Evolutionary conservation across 2,329 filamentous ascomycete species (phyloP).

Genomic region (Fusarium guadeloupense): DNA sequence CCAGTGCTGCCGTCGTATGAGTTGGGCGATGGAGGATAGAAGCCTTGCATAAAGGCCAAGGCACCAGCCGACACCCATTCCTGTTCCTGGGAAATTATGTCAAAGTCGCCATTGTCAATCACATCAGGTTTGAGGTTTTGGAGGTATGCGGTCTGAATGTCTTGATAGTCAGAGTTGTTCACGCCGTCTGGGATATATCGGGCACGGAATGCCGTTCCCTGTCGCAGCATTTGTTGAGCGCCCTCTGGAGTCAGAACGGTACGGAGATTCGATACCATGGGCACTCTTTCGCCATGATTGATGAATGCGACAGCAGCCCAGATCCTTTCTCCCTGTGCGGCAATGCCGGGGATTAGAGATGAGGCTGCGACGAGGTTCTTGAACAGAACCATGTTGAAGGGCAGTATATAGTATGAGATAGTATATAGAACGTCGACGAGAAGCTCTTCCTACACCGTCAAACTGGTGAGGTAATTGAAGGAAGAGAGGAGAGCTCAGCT

Average conservation of each 20-base stretch:
- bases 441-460: constrained; percentile 18
- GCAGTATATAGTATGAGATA: not conserved
- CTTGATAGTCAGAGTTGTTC: constrained; percentile 40
- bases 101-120: constrained; percentile 61
- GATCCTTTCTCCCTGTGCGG: constrained; percentile 53
- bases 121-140: constrained; percentile 52
- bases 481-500: constrained; percentile 8
- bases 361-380: constrained; percentile 17
- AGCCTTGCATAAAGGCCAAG: constrained; percentile 80
- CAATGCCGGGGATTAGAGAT: constrained; percentile 35
- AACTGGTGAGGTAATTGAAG: constrained; percentile 20
- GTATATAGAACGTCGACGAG: not conserved
- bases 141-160: constrained; percentile 49
- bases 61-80: constrained; percentile 71
- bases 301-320: constrained; percentile 61
- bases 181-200: constrained; percentile 56
- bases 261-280: constrained; percentile 45
- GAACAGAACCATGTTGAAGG: constrained; percentile 34
- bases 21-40: constrained; percentile 76
- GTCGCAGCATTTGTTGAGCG: constrained; percentile 60
- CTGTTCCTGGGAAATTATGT: constrained; percentile 53
- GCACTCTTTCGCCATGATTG: constrained; percentile 64
- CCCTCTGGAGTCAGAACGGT: constrained; percentile 61
- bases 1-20: constrained; percentile 44
- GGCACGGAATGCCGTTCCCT: constrained; percentile 58